Base-by-base conservation (phyloP, 1,284 basidiomycete genomes). In the Fomitopsis betulina region DNA sequence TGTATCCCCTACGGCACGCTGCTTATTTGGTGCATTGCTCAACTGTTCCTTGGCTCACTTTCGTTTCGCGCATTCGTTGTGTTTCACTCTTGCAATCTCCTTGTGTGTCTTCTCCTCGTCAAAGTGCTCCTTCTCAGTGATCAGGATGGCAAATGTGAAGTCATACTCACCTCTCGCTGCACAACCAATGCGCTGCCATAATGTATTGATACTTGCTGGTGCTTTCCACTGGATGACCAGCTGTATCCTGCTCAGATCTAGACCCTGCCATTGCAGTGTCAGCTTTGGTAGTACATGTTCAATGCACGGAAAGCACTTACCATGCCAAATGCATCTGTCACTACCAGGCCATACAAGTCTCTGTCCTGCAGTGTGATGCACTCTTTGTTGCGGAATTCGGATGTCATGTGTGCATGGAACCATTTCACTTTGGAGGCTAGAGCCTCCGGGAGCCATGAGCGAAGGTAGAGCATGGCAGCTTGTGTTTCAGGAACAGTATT, bases 251-350 rank as follows among this genome's bases (percentile, higher is more conserved):
- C 73, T 65, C 2, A 74, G 21, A n/a, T 59, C 32, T 15, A 76
- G 52, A 23, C 52, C 38, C 23, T 65, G 59, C 6, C 19, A 9
- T 42, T 74, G 70, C 30, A 74, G 62, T 17, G 27, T 30, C 27
- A 30, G 8, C 5, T 30, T 8, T 30, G 27, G 5, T 8, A 30
- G 27, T n/a, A n/a, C n/a, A n/a, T n/a, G n/a, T n/a, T n/a, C n/a
- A n/a, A 73, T 72, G 73, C 74, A 49, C 32, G 32, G 17, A 25
- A 15, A 32, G 43, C 17, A 67, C 64, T 43, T 40, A 75, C 73
- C 72, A 75, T 73, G 8, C 73, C 72, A 49, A 68, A 70, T 21
- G 69, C 60, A 55, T 75, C 71, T n/a, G 73, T 74, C 15, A 57
- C 60, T 51, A 50, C 66, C 3, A 68, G 37, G 0, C 68, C 69